These are phyloP conservation scores for Boletellus ananas DNA, from an alignment of 768 basidiomycete species.

Conservation along the genomic window DNA sequence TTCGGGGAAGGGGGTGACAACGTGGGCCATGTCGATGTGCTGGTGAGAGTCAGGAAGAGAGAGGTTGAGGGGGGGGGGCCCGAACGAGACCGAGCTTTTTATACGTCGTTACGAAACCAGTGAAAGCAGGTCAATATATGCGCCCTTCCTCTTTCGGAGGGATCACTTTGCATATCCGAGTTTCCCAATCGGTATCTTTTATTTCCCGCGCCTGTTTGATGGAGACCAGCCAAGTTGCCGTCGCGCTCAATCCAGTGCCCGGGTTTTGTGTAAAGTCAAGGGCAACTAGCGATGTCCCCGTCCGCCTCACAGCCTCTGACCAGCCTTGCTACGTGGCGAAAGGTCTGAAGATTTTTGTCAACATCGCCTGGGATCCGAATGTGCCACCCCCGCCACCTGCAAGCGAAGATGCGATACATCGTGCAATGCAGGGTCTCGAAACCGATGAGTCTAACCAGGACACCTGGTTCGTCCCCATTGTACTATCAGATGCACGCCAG, in stretches of 20 bases:
- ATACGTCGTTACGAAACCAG: conserved; percentile 14
- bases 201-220: conserved; percentile 12
- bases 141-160: background rate
- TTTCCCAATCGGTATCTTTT: conserved; percentile 6
- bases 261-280: conserved; percentile 72
- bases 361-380: conserved; percentile 65
- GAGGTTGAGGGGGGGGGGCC: conserved; percentile 1
- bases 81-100: conserved; percentile 23
- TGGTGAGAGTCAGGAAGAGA: background rate
- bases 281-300: conserved; percentile 37
- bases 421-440: conserved; percentile 52
- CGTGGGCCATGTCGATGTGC: conserved; percentile 30
- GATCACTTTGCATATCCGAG: background rate
- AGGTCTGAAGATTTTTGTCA: conserved; percentile 67
- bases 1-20: conserved; percentile 60
- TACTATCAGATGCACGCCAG: conserved; percentile 59
- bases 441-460: conserved; percentile 36
- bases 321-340: conserved; percentile 34
- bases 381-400: conserved; percentile 68
- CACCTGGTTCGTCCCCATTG: conserved; percentile 64
- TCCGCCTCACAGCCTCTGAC: conserved; percentile 12
- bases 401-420: conserved; percentile 53
- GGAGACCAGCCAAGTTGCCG: conserved; percentile 19
- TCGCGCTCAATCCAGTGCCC: conserved; percentile 51
- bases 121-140: no score